Conservation (phyloP, 2,329 filamentous ascomycete species). For the Penicillium sp. region DNA sequence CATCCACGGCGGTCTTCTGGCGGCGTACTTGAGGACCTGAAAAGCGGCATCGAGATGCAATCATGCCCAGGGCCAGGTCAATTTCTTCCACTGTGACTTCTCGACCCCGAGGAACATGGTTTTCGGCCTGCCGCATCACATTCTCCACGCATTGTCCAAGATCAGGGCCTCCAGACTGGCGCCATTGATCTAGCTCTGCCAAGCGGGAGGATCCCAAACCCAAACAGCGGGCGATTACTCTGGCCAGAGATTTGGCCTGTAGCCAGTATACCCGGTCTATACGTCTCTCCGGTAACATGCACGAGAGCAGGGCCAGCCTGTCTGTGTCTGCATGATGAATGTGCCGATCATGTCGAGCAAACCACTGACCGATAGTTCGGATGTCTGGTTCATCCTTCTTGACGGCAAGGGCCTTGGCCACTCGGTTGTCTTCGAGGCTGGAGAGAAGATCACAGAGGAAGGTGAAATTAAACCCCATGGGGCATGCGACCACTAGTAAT, state of each 20-base stretch:
- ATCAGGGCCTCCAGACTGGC: conserved; percentile 56
- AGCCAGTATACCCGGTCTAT: conserved; percentile 74
- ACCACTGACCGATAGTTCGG: conserved; percentile 62
- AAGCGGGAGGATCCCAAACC: conserved; percentile 58
- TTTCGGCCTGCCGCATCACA: conserved; percentile 57
- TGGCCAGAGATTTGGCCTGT: conserved; percentile 56
- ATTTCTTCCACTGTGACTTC: conserved; percentile 66
- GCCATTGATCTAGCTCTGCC: conserved; percentile 60
- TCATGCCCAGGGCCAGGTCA: conserved; percentile 57
- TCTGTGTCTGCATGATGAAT: conserved; percentile 57
- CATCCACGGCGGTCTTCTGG: conserved; percentile 33
- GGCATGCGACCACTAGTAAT: not conserved
- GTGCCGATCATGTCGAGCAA: conserved; percentile 54
- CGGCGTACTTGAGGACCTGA: conserved; percentile 60
- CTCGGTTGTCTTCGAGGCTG: conserved; percentile 52
- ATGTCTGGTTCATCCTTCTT: conserved; percentile 31
- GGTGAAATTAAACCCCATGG: conserved; percentile 55
- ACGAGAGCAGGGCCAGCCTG: conserved; percentile 63
- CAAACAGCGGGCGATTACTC: conserved; percentile 63
- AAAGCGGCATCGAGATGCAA: conserved; percentile 65
- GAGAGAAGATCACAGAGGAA: conserved; percentile 70
- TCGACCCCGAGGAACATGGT: conserved; percentile 32
- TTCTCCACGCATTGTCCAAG: conserved; percentile 66
- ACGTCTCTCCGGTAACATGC: conserved; percentile 68
- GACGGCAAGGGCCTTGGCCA: conserved; percentile 29